A percentile compares a stretch with the other conserved stretches of the same genome.
Conservation (phyloP, 2,329 filamentous ascomycete genomes). For the Parastagonospora avenae region DNA sequence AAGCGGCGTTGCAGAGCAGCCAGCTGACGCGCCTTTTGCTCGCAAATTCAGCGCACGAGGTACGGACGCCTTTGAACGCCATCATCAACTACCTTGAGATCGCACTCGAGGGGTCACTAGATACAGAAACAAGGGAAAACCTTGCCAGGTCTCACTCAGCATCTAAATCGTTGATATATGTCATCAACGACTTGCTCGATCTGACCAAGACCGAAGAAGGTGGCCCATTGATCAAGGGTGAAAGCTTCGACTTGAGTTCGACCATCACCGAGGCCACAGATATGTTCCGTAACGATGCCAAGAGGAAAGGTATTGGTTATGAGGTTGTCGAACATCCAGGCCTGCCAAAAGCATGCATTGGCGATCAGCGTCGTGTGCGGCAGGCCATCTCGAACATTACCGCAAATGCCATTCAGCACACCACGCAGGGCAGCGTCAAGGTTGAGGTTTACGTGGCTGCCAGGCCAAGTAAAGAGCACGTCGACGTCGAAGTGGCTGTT, state of each 20-base stretch:
- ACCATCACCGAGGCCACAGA: constrained; percentile 80
- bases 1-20: constrained; percentile 79
- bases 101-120: constrained; percentile 78
- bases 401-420: constrained; percentile 85
- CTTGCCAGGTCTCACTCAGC: constrained; percentile 84
- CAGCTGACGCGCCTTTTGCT: constrained; percentile 78
- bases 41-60: constrained; percentile 89
- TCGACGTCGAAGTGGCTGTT: constrained; percentile 74
- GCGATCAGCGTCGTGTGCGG: constrained; percentile 79
- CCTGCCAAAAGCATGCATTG: constrained; percentile 72
- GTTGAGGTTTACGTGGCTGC: constrained; percentile 69
- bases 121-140: constrained; percentile 83
- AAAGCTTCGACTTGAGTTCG: constrained; percentile 72
- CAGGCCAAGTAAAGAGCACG: constrained; percentile 50
- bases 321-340: constrained; percentile 70
- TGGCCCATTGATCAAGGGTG: constrained; percentile 76
- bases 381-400: constrained; percentile 83
- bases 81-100: constrained; percentile 97
- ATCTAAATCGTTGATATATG: constrained; percentile 89
- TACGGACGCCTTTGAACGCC: constrained; percentile 86
- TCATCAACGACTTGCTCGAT: constrained; percentile 90
- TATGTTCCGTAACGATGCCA: constrained; percentile 74
- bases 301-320: constrained; percentile 75
- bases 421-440: constrained; percentile 67
- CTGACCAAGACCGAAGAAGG: constrained; percentile 88